Base-by-base conservation (phyloP, 495 filamentous ascomycete species). In the Aspergillus hancockii region DNA sequence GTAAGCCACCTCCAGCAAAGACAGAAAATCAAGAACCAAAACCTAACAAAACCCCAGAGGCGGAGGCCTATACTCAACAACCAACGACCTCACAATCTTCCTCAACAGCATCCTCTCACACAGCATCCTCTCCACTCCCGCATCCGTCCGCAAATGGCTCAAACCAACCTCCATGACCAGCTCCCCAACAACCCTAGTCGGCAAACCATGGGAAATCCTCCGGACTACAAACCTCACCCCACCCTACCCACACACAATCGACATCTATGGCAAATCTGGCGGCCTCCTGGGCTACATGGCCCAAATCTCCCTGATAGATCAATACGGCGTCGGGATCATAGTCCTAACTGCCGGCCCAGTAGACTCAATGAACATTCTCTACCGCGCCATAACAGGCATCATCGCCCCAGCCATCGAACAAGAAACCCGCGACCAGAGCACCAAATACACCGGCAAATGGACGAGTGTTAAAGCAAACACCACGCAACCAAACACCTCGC, bases 251-350 rank as follows among this genome's bases (percentile, higher is more conserved):
- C 61, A 63, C 41, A 59, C 53, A 32, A 50, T 63, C 8, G 61
- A 63, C 40, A 60, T 63, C 16, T 63, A 56, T 49, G 57, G 30
- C 32, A 63, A 63, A 57, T 56, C 56, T 9, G 61, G 61, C 18
- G 61, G 61, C 22, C 56, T 57, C n/a, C 25, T 52, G 19, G 61
- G 61, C 28, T 63, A 63, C 45, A 53, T 57, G 43, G 32, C 62
- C 22, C 58, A 61, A 12, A 52, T 65, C 16, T 49, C 51, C 1
- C 31, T 61, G 1, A 46, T 65, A 10, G 62, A 65, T 12, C 54
- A 65, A 32, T 65, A 61, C 34, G 62, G 62, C 3, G 36, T 58
- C 3, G 62, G 58, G 3, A 8, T 55, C 23, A 25, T 55, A 1
- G 34, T 65, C 16, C 16, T 61, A 3, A 61, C 58, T 0, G 58